phyloP scores from a whole-genome alignment of 176 grass and related monocot genomes.

The Carex kokanica region DNA sequence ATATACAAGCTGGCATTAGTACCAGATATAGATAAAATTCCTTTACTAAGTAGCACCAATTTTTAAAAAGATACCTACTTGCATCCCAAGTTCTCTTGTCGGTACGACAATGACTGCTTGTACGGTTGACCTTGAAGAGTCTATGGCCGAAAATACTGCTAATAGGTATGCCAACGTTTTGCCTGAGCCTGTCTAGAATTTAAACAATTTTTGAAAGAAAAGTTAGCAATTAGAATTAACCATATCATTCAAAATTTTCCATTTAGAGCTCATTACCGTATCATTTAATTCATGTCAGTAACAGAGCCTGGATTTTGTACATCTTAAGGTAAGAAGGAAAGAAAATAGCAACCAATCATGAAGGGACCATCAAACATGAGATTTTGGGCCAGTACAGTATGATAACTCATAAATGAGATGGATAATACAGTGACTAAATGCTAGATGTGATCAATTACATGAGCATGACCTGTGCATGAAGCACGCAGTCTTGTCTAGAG shows the following conservation, averaged over 20 bases:
- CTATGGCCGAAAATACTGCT: conserved; percentile 62
- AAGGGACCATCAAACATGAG: background rate
- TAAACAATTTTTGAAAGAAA: background rate
- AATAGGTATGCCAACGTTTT: conserved; percentile 91
- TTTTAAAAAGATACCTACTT: conserved; percentile 37
- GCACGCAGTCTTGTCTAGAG: conserved; percentile 75
- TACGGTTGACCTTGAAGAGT: conserved; percentile 62
- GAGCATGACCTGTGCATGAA: conserved; percentile 78
- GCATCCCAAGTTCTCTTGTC: conserved; percentile 91
- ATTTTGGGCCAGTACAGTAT: background rate
- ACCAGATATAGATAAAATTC: background rate
- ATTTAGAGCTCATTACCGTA: background rate
- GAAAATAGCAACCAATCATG: background rate
- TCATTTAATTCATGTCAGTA: background rate
- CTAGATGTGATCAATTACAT: background rate
- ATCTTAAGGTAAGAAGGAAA: background rate
- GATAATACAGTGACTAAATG: background rate
- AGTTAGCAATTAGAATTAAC: background rate
- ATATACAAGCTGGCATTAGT: background rate
- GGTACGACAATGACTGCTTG: conserved; percentile 87
- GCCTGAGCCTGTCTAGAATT: conserved; percentile 85
- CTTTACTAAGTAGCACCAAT: background rate
- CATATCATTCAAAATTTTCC: background rate
- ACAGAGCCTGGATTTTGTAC: background rate
- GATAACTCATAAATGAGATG: background rate